Base-by-base conservation (phyloP, 2,329 filamentous ascomycete species). In the Paracoccidioides lutzii region DNA sequence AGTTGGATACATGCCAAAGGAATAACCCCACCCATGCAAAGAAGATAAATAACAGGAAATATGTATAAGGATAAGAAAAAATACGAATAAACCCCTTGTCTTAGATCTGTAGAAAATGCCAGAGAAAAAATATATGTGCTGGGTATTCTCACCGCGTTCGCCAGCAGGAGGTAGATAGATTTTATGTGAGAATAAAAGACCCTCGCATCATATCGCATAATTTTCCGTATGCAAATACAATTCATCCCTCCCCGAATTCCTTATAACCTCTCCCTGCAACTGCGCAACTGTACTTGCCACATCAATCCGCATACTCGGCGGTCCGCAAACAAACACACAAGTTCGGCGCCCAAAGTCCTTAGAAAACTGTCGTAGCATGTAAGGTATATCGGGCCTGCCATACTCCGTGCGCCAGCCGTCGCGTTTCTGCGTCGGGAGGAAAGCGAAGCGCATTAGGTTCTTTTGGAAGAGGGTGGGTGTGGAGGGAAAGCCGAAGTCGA, bases 171-270 rank as follows among this genome's bases (percentile, higher is more conserved):
- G 2, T 22, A 22, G 22, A 22, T 22, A n/a, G n/a, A n/a, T n/a
- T n/a, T n/a, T n/a, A 22, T 22, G 22, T 22, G 22, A 5, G 7
- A 14, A 14, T 15, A 42, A 15, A 12, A 6, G n/a, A 32, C 9
- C 44, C 44, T 35, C 44, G 22, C 22, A 15, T 52, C 49, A 95
- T 59, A 95, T 76, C 53, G 90, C 88, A 74, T 95, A 96, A 69
- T 96, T 96, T 76, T 97, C 91, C 3, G 90, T 88, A 74, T 96
- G 91, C 69, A 96, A 71, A 69, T 90, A 96, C 55, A 97, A 87
- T 78, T 96, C 91, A 67, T 96, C 90, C 49, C 86, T 80, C 63
- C 80, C 79, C 38, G 84, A 81, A 63, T 89, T 84, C 5, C 80
- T 83, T 85, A 88, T 90, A 52, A 97, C 90, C 69, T 85, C 82